These are phyloP conservation scores for Phytophthora palmivora DNA, from an alignment of 352 stramenopile genomes.

Conservation along the genomic window DNA sequence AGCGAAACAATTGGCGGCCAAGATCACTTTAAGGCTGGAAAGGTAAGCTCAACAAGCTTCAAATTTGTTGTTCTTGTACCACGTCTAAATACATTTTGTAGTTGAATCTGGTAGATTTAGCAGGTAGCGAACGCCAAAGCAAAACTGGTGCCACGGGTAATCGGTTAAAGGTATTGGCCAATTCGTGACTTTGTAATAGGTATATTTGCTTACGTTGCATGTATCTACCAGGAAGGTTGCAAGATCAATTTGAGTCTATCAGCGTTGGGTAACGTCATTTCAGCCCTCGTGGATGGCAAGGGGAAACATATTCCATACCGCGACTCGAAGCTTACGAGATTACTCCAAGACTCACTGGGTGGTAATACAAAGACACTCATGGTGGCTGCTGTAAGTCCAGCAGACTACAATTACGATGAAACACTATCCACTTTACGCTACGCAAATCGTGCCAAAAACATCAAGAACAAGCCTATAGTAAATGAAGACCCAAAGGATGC, in stretches of 20 bases:
- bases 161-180: slow-evolving; percentile 60
- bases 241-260: slow-evolving; percentile 90
- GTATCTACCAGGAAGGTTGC: slow-evolving; percentile 69
- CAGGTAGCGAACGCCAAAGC: slow-evolving; percentile 83
- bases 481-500: slow-evolving; percentile 96
- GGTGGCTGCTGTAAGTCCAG: slow-evolving; percentile 95
- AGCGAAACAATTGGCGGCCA: slow-evolving; percentile 78
- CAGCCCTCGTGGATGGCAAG: slow-evolving; percentile 85
- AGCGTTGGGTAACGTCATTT: slow-evolving; percentile 87
- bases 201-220: background rate
- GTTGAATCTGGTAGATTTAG: slow-evolving; percentile 87
- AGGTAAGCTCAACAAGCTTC: slow-evolving; percentile 41
- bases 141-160: slow-evolving; percentile 86
- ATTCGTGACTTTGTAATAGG: background rate
- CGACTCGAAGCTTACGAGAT: slow-evolving; percentile 92
- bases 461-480: slow-evolving; percentile 96
- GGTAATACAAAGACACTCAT: slow-evolving; percentile 97
- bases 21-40: slow-evolving; percentile 85
- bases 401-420: slow-evolving; percentile 96
- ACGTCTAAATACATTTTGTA: slow-evolving; percentile 14
- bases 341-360: slow-evolving; percentile 94
- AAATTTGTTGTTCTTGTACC: too few relatives aligned
- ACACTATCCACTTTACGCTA: slow-evolving; percentile 97
- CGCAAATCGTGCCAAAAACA: slow-evolving; percentile 96
- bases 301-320: slow-evolving; percentile 91